Evolutionary conservation across 129 eudicot species (phyloP).

Genomic region (Dittrichia graveolens): DNA sequence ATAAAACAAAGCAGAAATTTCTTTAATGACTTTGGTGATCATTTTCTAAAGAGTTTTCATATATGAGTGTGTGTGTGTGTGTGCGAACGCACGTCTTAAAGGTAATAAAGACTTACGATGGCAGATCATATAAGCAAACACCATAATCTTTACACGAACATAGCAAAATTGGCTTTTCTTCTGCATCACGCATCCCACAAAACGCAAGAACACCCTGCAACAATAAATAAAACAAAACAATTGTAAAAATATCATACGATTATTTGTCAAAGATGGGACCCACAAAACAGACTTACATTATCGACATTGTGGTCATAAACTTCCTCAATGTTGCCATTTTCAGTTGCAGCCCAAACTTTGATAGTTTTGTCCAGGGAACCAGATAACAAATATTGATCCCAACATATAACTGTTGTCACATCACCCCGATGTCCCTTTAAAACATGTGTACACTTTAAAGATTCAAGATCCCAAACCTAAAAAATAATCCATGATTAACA

Average conservation of each 20-base stretch:
- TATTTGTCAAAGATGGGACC: not conserved
- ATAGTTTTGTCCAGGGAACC: constrained; percentile 62
- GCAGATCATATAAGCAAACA: constrained; percentile 64
- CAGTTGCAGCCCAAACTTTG: constrained; percentile 68
- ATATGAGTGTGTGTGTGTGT: no score
- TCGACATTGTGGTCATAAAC: constrained; percentile 47
- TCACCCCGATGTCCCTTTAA: constrained; percentile 47
- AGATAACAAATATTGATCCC: constrained; percentile 60
- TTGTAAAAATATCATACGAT: not conserved
- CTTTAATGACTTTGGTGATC: not conserved
- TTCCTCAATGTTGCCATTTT: constrained; percentile 54
- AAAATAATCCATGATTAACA: not conserved
- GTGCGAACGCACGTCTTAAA: no score
- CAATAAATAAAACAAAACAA: not conserved
- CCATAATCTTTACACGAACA: constrained; percentile 58
- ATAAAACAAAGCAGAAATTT: not conserved
- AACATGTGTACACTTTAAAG: constrained; percentile 44
- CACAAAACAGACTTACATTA: constrained; percentile 43
- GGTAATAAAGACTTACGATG: constrained; percentile 49
- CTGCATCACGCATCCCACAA: constrained; percentile 59
- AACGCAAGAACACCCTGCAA: constrained; percentile 60
- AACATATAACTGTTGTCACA: constrained; percentile 60
- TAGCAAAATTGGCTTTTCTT: constrained; percentile 51
- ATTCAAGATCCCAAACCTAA: constrained; percentile 65
- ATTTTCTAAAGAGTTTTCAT: no score